Conservation (phyloP, 1,284 basidiomycete genomes). For the Flammula alnicola region DNA sequence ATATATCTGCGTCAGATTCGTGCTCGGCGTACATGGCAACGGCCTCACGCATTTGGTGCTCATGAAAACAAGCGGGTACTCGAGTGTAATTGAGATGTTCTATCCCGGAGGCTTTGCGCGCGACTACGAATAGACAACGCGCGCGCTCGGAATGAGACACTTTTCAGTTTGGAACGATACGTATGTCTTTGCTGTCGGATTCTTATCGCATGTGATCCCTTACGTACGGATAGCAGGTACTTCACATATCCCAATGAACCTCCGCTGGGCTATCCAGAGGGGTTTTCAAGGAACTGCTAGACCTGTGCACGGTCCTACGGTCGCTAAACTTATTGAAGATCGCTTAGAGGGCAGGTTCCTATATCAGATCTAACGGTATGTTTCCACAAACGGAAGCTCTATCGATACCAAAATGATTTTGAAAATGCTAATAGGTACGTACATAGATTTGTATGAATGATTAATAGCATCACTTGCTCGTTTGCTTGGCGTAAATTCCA, state of each 20-base stretch:
- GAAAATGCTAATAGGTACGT: too few species aligned
- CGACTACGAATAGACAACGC: conserved; percentile 76
- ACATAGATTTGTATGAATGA: too few species aligned
- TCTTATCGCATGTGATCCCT: conserved; percentile 16
- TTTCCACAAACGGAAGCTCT: too few species aligned
- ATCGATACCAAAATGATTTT: too few species aligned
- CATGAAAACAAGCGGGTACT: conserved; percentile 67
- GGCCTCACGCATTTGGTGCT: conserved; percentile 76
- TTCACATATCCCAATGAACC: conserved; percentile 57
- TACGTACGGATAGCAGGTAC: conserved; percentile 39
- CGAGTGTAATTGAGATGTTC: conserved; percentile 80
- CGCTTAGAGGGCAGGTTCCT: conserved; percentile 39
- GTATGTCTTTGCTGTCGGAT: conserved; percentile 36
- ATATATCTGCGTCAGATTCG: conserved; percentile 46
- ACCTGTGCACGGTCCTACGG: conserved; percentile 59
- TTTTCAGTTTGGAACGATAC: conserved; percentile 76
- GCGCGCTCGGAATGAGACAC: conserved; percentile 70
- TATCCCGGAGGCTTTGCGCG: conserved; percentile 75
- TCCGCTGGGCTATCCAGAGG: conserved; percentile 64
- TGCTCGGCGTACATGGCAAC: conserved; percentile 80
- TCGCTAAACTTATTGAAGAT: conserved; percentile 59
- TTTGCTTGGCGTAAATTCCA: too few species aligned
- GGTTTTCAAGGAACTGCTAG: conserved; percentile 72
- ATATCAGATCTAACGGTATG: background rate
- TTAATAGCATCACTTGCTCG: too few species aligned